Evolutionary conservation across 163 green algal genomes (phyloP).

Genomic region (Smithsoniella earleae): DNA sequence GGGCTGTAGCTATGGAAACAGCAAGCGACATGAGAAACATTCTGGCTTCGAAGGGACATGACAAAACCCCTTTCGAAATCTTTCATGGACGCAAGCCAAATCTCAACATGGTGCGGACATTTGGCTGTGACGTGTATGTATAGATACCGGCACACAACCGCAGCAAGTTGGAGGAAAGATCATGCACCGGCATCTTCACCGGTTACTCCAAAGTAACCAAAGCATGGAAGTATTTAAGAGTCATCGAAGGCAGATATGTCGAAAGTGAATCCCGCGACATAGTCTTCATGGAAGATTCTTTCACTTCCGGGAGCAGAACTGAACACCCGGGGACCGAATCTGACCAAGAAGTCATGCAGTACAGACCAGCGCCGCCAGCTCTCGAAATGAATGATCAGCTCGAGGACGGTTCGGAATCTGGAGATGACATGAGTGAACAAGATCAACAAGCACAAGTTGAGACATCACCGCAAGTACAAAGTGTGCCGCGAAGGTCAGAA

Average conservation of each 20-base stretch:
- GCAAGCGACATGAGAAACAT: constrained; percentile 32
- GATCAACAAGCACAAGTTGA: no score
- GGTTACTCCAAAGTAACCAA: constrained; percentile 29
- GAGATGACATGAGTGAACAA: no score
- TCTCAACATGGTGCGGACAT: constrained; percentile 31
- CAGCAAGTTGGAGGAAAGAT: constrained; percentile 30
- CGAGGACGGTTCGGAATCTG: no score
- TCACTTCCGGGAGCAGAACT: no score
- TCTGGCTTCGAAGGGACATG: background rate
- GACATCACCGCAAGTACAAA: no score
- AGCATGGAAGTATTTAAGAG: constrained; percentile 24
- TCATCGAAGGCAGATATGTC: no score
- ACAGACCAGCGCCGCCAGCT: no score
- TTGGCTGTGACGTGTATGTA: constrained; percentile 36
- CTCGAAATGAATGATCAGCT: no score
- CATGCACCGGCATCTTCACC: constrained; percentile 27
- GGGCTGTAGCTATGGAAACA: constrained; percentile 34
- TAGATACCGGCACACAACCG: background rate
- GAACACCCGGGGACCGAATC: no score
- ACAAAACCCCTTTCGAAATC: constrained; percentile 33
- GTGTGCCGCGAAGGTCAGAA: no score
- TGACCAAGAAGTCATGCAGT: no score
- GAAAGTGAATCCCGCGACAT: constrained; percentile 9
- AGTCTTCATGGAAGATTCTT: no score
- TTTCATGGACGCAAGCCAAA: constrained; percentile 31